Conservation (phyloP, 305 asterid genomes). For the Rubia balearica region DNA sequence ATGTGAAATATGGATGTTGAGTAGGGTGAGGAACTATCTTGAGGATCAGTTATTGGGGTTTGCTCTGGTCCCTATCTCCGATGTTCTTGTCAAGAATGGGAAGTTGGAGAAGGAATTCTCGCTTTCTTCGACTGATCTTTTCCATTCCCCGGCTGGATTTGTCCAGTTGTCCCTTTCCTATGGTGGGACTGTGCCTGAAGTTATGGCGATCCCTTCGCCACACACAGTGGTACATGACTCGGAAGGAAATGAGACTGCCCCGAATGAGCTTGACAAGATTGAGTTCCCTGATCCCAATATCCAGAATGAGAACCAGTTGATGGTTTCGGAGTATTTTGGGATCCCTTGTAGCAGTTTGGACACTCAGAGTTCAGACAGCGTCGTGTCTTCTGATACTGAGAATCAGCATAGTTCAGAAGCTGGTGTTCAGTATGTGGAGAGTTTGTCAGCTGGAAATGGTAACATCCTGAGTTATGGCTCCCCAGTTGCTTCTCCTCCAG, state of each 20-base stretch:
- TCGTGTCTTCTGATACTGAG: slow-evolving; percentile 51
- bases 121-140: slow-evolving; percentile 86
- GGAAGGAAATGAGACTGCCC: slow-evolving; percentile 29
- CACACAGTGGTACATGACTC: slow-evolving; percentile 24
- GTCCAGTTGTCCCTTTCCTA: slow-evolving; percentile 70
- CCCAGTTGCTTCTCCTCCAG: slow-evolving; percentile 36
- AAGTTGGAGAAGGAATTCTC: slow-evolving; percentile 79
- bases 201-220: slow-evolving; percentile 48
- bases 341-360: slow-evolving; percentile 42
- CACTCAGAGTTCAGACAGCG: slow-evolving; percentile 53
- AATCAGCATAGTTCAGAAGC: slow-evolving; percentile 39
- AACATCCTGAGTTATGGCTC: slow-evolving; percentile 32
- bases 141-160: slow-evolving; percentile 96
- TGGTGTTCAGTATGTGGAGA: slow-evolving; percentile 31
- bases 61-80: slow-evolving; percentile 81
- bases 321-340: slow-evolving; percentile 80
- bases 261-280: slow-evolving; percentile 56
- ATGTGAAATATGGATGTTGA: slow-evolving; percentile 98
- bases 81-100: slow-evolving; percentile 48
- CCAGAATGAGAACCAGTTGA: slow-evolving; percentile 65
- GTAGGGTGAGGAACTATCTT: slow-evolving; percentile 85
- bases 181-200: slow-evolving; percentile 61
- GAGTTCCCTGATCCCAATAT: slow-evolving; percentile 96
- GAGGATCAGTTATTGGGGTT: slow-evolving; percentile 96
- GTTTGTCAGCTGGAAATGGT: slow-evolving; percentile 25